These are phyloP conservation scores for Atalantia buxifolia DNA, from an alignment of 345 rosid species.

Conservation along the genomic window DNA sequence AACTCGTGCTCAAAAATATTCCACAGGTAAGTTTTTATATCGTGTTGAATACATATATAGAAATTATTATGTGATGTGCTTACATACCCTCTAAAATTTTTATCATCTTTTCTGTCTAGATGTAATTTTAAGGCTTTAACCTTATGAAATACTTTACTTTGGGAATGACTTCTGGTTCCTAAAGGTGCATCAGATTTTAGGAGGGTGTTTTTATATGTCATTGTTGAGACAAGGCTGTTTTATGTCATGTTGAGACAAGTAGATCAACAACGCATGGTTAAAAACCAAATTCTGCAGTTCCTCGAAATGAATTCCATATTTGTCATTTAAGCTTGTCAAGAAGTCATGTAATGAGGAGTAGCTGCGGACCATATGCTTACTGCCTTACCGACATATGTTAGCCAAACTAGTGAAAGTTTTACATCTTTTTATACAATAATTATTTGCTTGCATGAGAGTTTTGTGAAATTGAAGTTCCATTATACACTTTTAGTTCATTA, in stretches of 20 bases:
- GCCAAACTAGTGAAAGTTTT: too few species aligned
- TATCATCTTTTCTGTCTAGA: not conserved
- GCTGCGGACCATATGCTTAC: not conserved
- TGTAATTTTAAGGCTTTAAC: not conserved
- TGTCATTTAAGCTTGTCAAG: not conserved
- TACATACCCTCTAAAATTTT: not conserved
- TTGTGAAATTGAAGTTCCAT: not conserved
- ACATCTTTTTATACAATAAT: too few species aligned
- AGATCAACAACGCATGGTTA: too few species aligned
- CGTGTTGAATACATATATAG: not conserved
- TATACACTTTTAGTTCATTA: not conserved
- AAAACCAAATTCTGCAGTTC: not conserved
- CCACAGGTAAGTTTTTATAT: constrained; percentile 39
- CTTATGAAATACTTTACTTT: not conserved
- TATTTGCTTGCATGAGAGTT: not conserved
- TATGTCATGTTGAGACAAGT: not conserved
- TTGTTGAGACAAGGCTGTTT: too few species aligned
- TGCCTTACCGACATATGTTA: not conserved
- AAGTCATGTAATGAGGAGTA: not conserved
- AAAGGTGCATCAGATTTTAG: not conserved
- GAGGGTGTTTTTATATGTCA: not conserved
- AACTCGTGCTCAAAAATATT: constrained; percentile 36
- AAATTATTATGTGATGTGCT: not conserved
- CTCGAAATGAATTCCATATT: not conserved
- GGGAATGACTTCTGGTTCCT: not conserved